These are phyloP conservation scores for Ophiostoma pallidulum DNA, from an alignment of 2,329 filamentous ascomycete genomes.

Conservation along the genomic window DNA sequence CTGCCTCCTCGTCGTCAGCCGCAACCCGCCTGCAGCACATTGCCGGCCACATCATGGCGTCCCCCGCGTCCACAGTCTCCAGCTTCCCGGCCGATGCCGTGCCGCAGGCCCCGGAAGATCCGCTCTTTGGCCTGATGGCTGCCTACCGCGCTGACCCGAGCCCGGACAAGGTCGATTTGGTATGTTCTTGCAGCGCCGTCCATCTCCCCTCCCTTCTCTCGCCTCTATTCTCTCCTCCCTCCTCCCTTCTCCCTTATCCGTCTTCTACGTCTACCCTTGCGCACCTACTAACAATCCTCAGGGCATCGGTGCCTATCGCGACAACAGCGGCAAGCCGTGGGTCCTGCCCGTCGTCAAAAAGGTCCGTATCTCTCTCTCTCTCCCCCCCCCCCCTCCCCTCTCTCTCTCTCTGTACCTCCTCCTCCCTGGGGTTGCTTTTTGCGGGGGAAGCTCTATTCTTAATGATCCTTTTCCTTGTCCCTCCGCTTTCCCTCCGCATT, in stretches of 20 bases:
- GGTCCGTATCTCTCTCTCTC: conserved; percentile 51
- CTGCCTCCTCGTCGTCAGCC: conserved; percentile 5
- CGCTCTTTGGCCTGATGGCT: conserved; percentile 85
- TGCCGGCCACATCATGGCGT: conserved; percentile 59
- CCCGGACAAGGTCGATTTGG: conserved; percentile 83
- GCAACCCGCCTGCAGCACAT: conserved; percentile 49
- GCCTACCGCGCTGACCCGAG: conserved; percentile 73
- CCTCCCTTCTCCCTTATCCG: neutral
- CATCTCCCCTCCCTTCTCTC: too few species aligned
- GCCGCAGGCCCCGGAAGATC: conserved; percentile 86
- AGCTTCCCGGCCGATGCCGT: conserved; percentile 69
- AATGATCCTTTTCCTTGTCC: too few species aligned
- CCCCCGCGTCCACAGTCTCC: conserved; percentile 39
- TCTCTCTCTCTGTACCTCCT: neutral
- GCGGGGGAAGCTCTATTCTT: too few species aligned
- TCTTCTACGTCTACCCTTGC: neutral
- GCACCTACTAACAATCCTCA: conserved; percentile 18
- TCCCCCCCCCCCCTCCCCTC: neutral
- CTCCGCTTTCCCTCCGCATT: too few species aligned
- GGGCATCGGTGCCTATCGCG: conserved; percentile 86
- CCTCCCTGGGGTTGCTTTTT: too few species aligned
- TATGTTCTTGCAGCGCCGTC: conserved; percentile 32
- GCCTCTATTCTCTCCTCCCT: too few species aligned
- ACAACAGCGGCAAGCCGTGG: conserved; percentile 95
- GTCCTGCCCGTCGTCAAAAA: conserved; percentile 92